Base-by-base conservation (phyloP, 2,329 filamentous ascomycete genomes). In the Hypocrella siamensis region DNA sequence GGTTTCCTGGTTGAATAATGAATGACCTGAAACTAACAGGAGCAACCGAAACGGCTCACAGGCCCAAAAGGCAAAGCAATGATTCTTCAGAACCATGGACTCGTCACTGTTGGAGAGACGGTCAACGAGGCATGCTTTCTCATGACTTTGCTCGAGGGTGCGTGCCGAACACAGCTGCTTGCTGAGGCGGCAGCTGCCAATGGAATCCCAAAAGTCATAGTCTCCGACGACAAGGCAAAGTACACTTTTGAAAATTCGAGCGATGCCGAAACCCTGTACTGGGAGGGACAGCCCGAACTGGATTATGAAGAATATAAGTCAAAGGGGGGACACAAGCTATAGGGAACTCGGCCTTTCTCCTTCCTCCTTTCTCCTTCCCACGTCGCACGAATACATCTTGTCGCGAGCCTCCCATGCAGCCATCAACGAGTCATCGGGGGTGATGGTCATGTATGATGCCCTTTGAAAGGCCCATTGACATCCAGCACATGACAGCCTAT, bases 111-210 rank as follows among this genome's bases (percentile, higher is more conserved):
- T 0, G 79, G 79, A 4, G 45, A 51, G 6, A 84, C 79, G 0
- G 78, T 84, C 3, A 79, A 84, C 46, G 79, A 84, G 51, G 79
- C 79, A 1, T 73, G 72, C 1, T 84, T 75, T 49, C 50, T 82
- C 31, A 79, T 81, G 46, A 72, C 70, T 0, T 54, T 78, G 28
- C 61, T 82, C 49, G 79, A 84, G 50, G 63, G 75, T 30, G 72
- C 67, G 29, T 83, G 79, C 47, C 63, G 71, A 34, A 66, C 79
- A 19, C 78, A 84, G 54, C 56, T 82, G 31, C 57, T 65, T 41
- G 70, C 74, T 24, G 79, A 84, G 53, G 75, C 77, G 0, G 77
- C 79, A 4, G 49, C 47, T 1, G 67, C 64, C 2, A 11, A 7
- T 53, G 54, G 19, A 52, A 52, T 38, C 45, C 48, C n/a, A 31